A percentile compares a stretch with the other conserved stretches of the same genome.
Evolutionary conservation across 2,329 filamentous ascomycete species (phyloP).

Genomic region (Ophiocordyceps robertsii): DNA sequence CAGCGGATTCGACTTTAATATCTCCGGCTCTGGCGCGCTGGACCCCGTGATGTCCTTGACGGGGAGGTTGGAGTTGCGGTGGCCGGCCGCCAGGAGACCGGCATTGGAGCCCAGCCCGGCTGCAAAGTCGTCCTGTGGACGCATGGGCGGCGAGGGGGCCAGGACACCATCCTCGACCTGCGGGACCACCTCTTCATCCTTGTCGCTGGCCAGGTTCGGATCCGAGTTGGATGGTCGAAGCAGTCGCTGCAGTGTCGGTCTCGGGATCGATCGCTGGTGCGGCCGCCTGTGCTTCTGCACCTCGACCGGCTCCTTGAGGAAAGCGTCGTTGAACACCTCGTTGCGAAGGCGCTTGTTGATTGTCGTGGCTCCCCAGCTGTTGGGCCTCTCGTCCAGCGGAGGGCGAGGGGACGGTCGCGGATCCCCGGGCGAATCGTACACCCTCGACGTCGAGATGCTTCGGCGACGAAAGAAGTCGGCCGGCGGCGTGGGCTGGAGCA

Average conservation of each 20-base stretch:
- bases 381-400: slow-evolving; percentile 40
- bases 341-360: slow-evolving; percentile 81
- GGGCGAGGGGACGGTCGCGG: slow-evolving; percentile 13
- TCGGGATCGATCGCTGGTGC: slow-evolving; percentile 51
- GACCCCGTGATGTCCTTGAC: slow-evolving; percentile 47
- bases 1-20: slow-evolving; percentile 27
- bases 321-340: slow-evolving; percentile 86
- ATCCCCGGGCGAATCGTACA: slow-evolving; percentile 5
- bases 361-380: slow-evolving; percentile 80
- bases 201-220: slow-evolving; percentile 16
- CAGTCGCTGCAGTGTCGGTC: slow-evolving; percentile 30
- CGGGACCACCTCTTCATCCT: slow-evolving; percentile 3
- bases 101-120: slow-evolving; percentile 19
- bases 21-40: slow-evolving; percentile 51
- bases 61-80: slow-evolving; percentile 9
- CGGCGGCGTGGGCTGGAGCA: slow-evolving; percentile 50
- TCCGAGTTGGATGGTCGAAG: slow-evolving; percentile 32
- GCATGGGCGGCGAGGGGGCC: not conserved
- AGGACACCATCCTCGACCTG: not conserved
- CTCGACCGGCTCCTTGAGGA: slow-evolving; percentile 72
- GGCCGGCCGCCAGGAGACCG: slow-evolving; percentile 2
- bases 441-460: slow-evolving; percentile 17
- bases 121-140: not conserved
- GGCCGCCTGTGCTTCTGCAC: slow-evolving; percentile 63
- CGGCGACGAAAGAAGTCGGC: slow-evolving; percentile 17